Evolutionary conservation across 192 early-diverging fungal species (phyloP).

Genomic region (Coemansia sp.): DNA sequence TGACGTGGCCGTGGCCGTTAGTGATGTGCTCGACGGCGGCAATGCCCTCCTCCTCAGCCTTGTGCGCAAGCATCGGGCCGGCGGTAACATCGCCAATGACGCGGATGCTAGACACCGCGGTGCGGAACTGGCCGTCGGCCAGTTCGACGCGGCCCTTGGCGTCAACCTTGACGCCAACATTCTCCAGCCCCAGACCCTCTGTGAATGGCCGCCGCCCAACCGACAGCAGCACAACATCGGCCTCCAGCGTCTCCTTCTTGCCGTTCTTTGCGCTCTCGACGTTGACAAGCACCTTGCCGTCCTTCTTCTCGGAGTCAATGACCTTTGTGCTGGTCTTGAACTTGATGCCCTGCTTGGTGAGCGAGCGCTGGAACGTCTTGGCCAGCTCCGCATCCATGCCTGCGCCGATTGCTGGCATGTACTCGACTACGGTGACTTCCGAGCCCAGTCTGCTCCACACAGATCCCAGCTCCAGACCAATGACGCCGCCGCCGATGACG

Average conservation of each 20-base stretch:
- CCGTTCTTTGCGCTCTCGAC: conserved; percentile 87
- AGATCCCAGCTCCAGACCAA: conserved; percentile 97
- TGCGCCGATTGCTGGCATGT: conserved; percentile 86
- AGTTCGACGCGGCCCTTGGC: conserved; percentile 83
- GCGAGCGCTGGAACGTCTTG: conserved; percentile 87
- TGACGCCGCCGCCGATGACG: conserved; percentile 98
- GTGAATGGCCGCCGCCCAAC: conserved; percentile 96
- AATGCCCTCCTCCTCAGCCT: conserved; percentile 99
- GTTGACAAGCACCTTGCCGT: conserved; percentile 86
- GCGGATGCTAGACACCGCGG: conserved; percentile 81
- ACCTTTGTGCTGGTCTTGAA: conserved; percentile 99
- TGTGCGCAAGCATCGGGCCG: conserved; percentile 99
- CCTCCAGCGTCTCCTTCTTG: conserved; percentile 76
- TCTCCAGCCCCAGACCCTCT: conserved; percentile 86
- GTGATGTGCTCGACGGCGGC: conserved; percentile 93
- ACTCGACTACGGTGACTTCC: conserved; percentile 95
- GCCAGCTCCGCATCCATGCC: conserved; percentile 97
- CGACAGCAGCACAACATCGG: conserved; percentile 89
- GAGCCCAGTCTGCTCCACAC: conserved; percentile 96
- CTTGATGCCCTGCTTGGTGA: conserved; percentile 95
- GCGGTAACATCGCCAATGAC: conserved; percentile 97
- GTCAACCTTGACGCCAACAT: conserved; percentile 87
- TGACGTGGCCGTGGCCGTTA: conserved; percentile 93
- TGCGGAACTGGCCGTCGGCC: conserved; percentile 69
- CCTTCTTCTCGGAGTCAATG: conserved; percentile 75